Evolutionary conservation across 2,329 filamentous ascomycete genomes (phyloP).

Genomic region (Claviceps digitariae): DNA sequence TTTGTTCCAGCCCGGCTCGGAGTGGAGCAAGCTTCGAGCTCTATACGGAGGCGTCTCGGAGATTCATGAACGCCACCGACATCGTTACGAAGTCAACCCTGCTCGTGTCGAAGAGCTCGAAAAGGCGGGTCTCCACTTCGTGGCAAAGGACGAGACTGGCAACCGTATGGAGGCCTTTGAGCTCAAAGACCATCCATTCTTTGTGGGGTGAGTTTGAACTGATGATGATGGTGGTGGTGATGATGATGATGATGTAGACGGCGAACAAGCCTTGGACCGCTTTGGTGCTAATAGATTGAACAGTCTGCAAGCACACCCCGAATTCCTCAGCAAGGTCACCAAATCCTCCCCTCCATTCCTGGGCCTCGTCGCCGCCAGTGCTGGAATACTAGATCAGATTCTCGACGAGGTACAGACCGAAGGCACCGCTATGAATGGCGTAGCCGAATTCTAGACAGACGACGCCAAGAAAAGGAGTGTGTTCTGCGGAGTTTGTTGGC

Average conservation of each 20-base stretch:
- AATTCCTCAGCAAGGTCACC: conserved; percentile 53
- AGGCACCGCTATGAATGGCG: background rate
- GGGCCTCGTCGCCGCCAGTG: conserved; percentile 69
- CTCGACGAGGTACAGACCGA: conserved; percentile 5
- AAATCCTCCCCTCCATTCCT: conserved; percentile 45
- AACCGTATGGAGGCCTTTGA: conserved; percentile 76
- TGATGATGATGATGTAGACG: background rate
- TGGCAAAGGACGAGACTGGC: conserved; percentile 67
- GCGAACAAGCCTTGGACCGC: background rate
- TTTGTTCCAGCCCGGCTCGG: conserved; percentile 58
- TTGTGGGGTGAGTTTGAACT: conserved; percentile 31
- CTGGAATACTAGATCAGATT: conserved; percentile 45
- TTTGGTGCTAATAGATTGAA: background rate
- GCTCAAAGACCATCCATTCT: conserved; percentile 71
- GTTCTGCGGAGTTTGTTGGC: background rate
- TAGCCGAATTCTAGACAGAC: conserved; percentile 1
- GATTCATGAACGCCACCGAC: conserved; percentile 66
- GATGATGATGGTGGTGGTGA: too few species aligned
- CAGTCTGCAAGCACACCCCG: conserved; percentile 75
- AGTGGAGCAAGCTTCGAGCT: conserved; percentile 66
- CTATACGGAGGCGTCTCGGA: conserved; percentile 50
- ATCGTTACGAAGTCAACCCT: conserved; percentile 86
- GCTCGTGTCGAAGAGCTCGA: conserved; percentile 56
- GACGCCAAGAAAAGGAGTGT: background rate
- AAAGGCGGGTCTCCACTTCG: conserved; percentile 55